Evolutionary conservation across 2,329 filamentous ascomycete genomes (phyloP), one percentile per base, ranked within the genome.

Genomic region (Aureobasidium sp.): DNA sequence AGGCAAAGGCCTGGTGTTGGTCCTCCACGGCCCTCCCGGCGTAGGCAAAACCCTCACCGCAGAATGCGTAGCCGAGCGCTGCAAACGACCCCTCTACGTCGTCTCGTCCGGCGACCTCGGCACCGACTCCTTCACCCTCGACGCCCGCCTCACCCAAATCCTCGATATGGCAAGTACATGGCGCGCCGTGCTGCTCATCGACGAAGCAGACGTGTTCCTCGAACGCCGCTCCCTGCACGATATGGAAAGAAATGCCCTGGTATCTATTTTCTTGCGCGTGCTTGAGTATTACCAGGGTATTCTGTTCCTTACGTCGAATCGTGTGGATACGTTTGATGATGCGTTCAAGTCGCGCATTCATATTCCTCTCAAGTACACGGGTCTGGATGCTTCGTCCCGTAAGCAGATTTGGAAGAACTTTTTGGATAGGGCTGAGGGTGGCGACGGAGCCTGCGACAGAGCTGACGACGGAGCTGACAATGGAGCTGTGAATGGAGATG

Each of bases 221-320:
- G 43, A 58, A 31, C 31, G 43, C 31, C 42, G 43, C 25, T 49
- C 43, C 0, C 33, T 47, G 31, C 42, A 47, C n/a, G 55, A 58
- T n/a, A 58, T 58, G 42, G 57, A 67, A 19, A 47, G 68, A 9
- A 71, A 71, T 29, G 65, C 61, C 4, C 58, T 67, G 11, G 63
- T 67, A 17, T 64, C 58, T 9, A 67, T 74, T 23, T 75, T 75
- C 57, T 67, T 75, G n/a, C 69, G 73, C 17, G 68, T 68, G 19
- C 67, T 75, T 0, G 73, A 75, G 47, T 74, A 74, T 63, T 75
- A 72, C 60, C 38, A 68, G 33, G 74, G 74, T 25, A 69, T 75
- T 17, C 66, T 76, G 19, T 71, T 75, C 61, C 65, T 76, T 8
- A 77, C 73, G 3, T 73, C 70, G 1, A 76, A 75, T 57, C 69